These are phyloP conservation scores for Harringtonia lauricola DNA, from an alignment of 2,329 filamentous ascomycete species.

Conservation along the genomic window DNA sequence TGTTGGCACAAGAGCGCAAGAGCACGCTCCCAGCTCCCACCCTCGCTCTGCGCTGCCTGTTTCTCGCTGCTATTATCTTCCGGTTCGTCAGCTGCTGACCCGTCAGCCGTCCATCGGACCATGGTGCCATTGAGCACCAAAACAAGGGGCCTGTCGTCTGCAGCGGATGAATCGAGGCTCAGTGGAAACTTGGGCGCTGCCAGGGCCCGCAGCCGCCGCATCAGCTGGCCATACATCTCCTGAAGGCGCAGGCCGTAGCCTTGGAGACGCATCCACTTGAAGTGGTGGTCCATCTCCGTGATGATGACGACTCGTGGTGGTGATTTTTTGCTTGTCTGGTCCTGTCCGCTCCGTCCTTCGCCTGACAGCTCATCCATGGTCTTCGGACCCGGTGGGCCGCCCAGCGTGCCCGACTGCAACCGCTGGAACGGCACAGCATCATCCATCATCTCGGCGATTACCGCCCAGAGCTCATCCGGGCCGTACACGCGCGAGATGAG, in stretches of 20 bases:
- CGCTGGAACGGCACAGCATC: constrained; percentile 8
- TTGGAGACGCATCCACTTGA: constrained; percentile 12
- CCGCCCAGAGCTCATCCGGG: constrained; percentile 45
- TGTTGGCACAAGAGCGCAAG: too few relatives aligned
- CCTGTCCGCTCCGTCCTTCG: too few relatives aligned
- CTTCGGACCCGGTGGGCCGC: too few relatives aligned
- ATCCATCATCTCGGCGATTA: constrained; percentile 30
- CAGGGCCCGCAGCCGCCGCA: constrained; percentile 9
- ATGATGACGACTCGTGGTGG: constrained; percentile 5
- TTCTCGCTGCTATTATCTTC: not conserved
- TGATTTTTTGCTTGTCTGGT: too few relatives aligned
- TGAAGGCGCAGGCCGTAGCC: constrained; percentile 6
- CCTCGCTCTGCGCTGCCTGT: too few relatives aligned
- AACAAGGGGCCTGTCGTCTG: not conserved
- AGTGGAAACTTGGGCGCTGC: not conserved
- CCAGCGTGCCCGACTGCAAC: constrained; percentile 4
- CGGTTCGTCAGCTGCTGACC: not conserved
- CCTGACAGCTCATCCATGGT: too few relatives aligned
- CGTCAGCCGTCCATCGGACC: not conserved
- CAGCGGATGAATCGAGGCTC: too few relatives aligned
- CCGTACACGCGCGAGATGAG: constrained; percentile 48
- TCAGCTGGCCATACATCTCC: constrained; percentile 10
- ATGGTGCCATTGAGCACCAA: constrained; percentile 10
- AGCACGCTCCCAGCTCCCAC: too few relatives aligned
- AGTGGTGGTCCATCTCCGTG: constrained; percentile 13